Evolutionary conservation across 164 flowering plant species (phyloP).

Genomic region (Magnolia officinalis): DNA sequence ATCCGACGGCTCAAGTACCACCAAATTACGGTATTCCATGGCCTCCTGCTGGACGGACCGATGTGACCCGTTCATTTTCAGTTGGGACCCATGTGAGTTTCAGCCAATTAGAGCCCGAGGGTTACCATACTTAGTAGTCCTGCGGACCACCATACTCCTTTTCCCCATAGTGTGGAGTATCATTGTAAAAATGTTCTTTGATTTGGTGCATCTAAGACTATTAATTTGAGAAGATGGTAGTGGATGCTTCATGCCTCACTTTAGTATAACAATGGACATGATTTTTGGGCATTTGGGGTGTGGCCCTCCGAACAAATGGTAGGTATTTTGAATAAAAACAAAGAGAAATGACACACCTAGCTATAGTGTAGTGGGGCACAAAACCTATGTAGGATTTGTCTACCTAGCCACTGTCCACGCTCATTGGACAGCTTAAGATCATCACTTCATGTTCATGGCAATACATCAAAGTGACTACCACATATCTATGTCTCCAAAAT

Average conservation of each 20-base stretch:
- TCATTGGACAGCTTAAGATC: background rate
- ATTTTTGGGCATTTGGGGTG: background rate
- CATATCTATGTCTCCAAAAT: too few species aligned
- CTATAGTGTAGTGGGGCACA: background rate
- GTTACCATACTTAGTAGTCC: background rate
- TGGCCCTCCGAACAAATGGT: background rate
- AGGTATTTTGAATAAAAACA: background rate
- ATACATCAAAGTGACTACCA: too few species aligned
- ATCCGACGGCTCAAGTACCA: too few species aligned
- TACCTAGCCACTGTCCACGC: background rate
- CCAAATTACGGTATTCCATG: too few species aligned
- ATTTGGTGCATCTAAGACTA: background rate
- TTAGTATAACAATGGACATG: background rate
- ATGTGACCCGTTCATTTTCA: too few species aligned
- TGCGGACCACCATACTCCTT: background rate
- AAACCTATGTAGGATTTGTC: background rate
- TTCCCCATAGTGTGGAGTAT: background rate
- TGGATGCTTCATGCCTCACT: conserved; percentile 5
- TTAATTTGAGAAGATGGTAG: conserved; percentile 4
- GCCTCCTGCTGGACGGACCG: too few species aligned
- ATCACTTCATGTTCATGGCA: too few species aligned
- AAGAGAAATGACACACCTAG: background rate
- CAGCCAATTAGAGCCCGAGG: too few species aligned
- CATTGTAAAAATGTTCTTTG: background rate
- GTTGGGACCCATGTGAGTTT: too few species aligned